Evolutionary conservation across 331 rosid species (phyloP), one percentile per base, ranked within the genome.

Genomic region (Saraca asoca): DNA sequence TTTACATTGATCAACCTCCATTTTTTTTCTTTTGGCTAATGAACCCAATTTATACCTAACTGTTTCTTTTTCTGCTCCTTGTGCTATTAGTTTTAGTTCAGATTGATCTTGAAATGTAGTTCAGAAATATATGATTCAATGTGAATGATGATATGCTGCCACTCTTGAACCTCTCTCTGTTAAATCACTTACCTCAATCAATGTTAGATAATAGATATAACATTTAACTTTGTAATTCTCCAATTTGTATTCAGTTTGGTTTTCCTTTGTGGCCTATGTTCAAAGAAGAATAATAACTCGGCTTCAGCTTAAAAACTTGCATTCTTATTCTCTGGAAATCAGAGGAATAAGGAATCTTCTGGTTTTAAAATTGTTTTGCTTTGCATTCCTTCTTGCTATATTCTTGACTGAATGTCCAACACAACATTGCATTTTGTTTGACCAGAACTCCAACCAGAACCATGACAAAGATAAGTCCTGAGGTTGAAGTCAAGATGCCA

Each of bases 401-500:
- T 56, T 62, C 68, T 24, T 59, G 35, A 17, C 58, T 48, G 62
- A 75, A 50, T 53, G 52, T 49, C 66, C 52, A 24, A 56, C 46
- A 56, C 43, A 24, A 46, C 39, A 13, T 65, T 75, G 58, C 63
- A 72, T 55, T 49, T 61, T 75, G 39, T 57, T 55, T 64, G 50
- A 19, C 58, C 86, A 81, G 85, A 71, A 62, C 66, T 16, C 56
- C 64, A 2, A 68, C 64, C 77, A 61, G 73, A 74, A 66, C 43
- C 79, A 75, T 93, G 98, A 89, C 98, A 43, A 93, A 87, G 94
- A 85, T 93, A 64, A 87, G 87, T 75, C 97, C 95, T 9, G 91
- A 82, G 74, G 77, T 85, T 62, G 89, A 79, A 78, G 85, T 74
- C 46, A 57, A 51, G 74, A 77, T 80, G 83, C 76, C 78, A 50